Evolutionary conservation across 257 asterid species (phyloP), one percentile per base, ranked within the genome.

Genomic region (Solanum pimpinellifolium): DNA sequence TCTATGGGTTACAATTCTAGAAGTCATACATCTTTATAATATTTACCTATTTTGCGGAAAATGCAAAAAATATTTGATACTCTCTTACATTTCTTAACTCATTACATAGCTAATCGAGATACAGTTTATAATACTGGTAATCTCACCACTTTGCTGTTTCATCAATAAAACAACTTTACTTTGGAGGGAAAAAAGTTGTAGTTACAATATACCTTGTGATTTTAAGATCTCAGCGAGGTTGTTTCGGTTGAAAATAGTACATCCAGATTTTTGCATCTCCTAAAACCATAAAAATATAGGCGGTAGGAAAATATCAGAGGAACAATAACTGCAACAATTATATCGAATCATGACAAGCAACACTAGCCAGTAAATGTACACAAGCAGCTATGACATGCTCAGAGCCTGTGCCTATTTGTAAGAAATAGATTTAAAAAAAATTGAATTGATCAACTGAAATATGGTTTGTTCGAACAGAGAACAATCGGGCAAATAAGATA

Each of bases 201-300:
- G n/a, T 33, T 39, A 13, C 5, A 47, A 46, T 69, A 52, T 89
- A 95, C 98, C 98, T 93, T 93, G 95, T 66, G 94, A 88, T 90
- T 95, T 95, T 85, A 95, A 93, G 87, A 95, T 90, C 91, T 94
- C 98, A 4, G 98, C 98, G 85, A 95, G 91, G 89, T 73, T 90
- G 87, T 89, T 92, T 87, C 65, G 83, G 86, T 93, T 94, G 86
- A 91, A 89, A 69, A 90, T 90, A 89, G 90, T 89, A 75, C 94
- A 90, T 39, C 96, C 96, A 84, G 97, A 87, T 85, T 80, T 88
- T 90, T 94, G 93, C 94, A 94, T 93, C 90, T 94, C 96, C 98
- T 95, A 93, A 62, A 59, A 92, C 25, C 78, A 86, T 82, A 81
- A 47, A 56, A 31, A 78, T 1, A 27, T 27, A 78, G 66, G 66